Base-by-base conservation (phyloP, 345 rosid species). In the Acer campestre region DNA sequence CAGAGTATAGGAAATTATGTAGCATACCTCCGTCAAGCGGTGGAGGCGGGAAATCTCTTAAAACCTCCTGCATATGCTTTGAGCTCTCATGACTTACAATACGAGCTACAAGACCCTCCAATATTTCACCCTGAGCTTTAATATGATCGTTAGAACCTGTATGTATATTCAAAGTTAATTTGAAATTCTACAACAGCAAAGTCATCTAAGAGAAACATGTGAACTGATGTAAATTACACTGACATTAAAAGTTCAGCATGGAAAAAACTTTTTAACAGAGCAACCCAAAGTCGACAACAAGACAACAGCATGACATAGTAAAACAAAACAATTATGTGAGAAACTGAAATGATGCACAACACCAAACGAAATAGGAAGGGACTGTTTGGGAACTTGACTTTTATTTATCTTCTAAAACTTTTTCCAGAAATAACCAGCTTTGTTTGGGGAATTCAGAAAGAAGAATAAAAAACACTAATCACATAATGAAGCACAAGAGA, bases 101-200 rank as follows among this genome's bases (percentile, higher is more conserved):
- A 78, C 98, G 99, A 67, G 98, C 99, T 77, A 95, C 99, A n/a
- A 95, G 95, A 73, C 99, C 99, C 90, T 95, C 99, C 63, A 94
- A 80, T 76, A 95, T 95, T 87, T 95, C 98, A 79, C 99, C 99
- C 73, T 96, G 99, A 62, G 86, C 94, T 82, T 85, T 75, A 76
- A 81, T 82, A 85, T 96, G 99, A 83, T 94, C 95, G 76, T 87
- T 91, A 25, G 98, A 91, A 82, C 88, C 99, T 96, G 88, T 78
- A 75, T 51, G 72, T 44, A 71, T 22, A 53, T 38, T 70, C 71
- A 61, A 77, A 75, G 10, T 53, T 59, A 59, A 65, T 78, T 49
- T 6, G 18, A 77, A 59, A 65, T 42, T 49, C 44, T n/a, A 20
- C 59, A 65, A 66, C 35, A 44, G 29, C 42, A 46, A 80, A 80